Percentiles rank a stretch among this genome's conserved stretches.
Conservation (phyloP, 1,284 basidiomycete genomes). For the Pascua guehoae region DNA sequence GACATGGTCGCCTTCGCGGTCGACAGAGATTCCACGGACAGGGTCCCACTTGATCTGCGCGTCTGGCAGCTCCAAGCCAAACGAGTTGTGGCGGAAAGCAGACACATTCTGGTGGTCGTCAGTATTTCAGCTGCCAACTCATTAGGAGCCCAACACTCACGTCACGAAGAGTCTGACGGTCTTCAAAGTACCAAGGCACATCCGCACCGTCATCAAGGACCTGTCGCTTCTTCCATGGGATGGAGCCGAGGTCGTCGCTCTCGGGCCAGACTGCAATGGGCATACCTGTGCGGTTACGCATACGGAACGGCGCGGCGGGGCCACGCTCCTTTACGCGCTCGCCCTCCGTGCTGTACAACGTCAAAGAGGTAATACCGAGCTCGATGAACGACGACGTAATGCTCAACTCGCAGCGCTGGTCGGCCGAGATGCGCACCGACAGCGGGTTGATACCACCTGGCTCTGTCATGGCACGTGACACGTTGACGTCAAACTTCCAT, state of each 20-base stretch:
- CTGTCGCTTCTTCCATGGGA: conserved; percentile 33
- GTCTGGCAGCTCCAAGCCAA: conserved; percentile 78
- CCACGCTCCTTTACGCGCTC: conserved; percentile 70
- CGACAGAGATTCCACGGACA: conserved; percentile 83
- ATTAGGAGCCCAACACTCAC: conserved; percentile 47
- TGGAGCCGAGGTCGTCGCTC: conserved; percentile 27
- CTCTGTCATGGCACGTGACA: conserved; percentile 36
- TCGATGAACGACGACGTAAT: conserved; percentile 89
- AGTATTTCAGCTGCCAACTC: conserved; percentile 20
- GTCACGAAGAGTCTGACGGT: conserved; percentile 92
- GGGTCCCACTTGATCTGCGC: conserved; percentile 77
- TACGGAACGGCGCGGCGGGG: conserved; percentile 86
- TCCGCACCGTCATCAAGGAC: conserved; percentile 64
- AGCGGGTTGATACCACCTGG: conserved; percentile 56
- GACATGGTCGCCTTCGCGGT: conserved; percentile 88
- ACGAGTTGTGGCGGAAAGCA: conserved; percentile 71
- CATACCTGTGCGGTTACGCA: conserved; percentile 87
- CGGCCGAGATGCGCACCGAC: conserved; percentile 65
- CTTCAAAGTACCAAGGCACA: conserved; percentile 95
- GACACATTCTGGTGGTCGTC: conserved; percentile 64
- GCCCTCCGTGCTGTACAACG: conserved; percentile 68
- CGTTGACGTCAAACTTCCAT: conserved; percentile 74
- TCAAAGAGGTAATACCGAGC: conserved; percentile 70
- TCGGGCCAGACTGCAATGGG: conserved; percentile 79
- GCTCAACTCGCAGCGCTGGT: conserved; percentile 86